These are phyloP conservation scores for Aureobasidium melanogenum DNA, from an alignment of 2,329 filamentous ascomycete genomes.

Conservation along the genomic window DNA sequence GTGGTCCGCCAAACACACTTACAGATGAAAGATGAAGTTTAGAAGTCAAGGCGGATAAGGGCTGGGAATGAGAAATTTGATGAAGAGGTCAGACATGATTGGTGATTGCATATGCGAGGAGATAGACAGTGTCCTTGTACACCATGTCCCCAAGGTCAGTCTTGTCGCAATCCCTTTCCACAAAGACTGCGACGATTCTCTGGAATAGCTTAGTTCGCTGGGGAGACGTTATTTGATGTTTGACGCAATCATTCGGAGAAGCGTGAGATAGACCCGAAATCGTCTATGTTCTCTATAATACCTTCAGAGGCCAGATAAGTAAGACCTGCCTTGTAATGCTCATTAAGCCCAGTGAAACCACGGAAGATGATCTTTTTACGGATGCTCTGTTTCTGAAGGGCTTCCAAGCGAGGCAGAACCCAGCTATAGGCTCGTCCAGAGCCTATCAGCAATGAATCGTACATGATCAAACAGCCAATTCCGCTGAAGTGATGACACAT, in stretches of 20 bases:
- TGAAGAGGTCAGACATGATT: no score
- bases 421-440: constrained; percentile 60
- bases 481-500: constrained; percentile 87
- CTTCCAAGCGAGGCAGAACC: constrained; percentile 54
- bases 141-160: constrained; percentile 65
- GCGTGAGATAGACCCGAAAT: constrained; percentile 67
- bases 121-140: constrained; percentile 78
- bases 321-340: constrained; percentile 81
- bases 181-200: constrained; percentile 79
- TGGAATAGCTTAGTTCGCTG: constrained; percentile 89
- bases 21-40: no score
- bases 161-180: constrained; percentile 70
- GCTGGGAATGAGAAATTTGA: no score
- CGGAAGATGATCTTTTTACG: constrained; percentile 84
- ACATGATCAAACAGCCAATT: constrained; percentile 87
- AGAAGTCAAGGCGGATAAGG: no score
- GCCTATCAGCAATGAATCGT: constrained; percentile 79
- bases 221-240: constrained; percentile 92
- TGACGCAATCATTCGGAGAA: constrained; percentile 79
- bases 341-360: constrained; percentile 87
- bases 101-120: constrained; percentile 79
- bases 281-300: constrained; percentile 66
- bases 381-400: constrained; percentile 61
- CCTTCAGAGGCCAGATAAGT: constrained; percentile 77
- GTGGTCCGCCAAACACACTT: no score